Base-by-base conservation (phyloP, 2,329 filamentous ascomycete genomes). In the Ophiostoma fasciatum region DNA sequence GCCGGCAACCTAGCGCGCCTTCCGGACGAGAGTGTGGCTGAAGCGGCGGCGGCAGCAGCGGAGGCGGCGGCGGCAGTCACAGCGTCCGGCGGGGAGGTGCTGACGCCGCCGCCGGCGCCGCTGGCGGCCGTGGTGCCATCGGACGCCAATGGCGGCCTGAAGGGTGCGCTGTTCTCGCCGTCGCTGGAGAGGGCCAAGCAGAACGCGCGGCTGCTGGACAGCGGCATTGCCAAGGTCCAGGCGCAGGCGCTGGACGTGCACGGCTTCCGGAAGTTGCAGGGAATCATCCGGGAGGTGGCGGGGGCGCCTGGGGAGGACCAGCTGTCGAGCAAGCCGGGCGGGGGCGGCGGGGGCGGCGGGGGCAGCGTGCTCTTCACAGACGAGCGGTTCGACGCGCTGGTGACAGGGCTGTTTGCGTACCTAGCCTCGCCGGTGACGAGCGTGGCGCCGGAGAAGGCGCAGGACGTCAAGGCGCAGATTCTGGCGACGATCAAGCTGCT, bases 191-290 rank as follows among this genome's bases (percentile, higher is more conserved):
- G 71, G 47, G 49, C 58, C 5, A 66, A 65, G 32, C 71, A 76
- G 45, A 73, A 66, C 47, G 57, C 60, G 7, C 71, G 77, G 30
- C 61, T 87, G 18, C 64, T 88, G 5, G 71, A 78, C 22, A 85
- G 80, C 47, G 82, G 78, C 33, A 81, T 87, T 45, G 63, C 74
- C 35, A 79, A 81, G 44, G 77, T 87, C 46, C 74, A 74, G 46
- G 66, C 71, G 21, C 73, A 74, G 47, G 73, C 73, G 1, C 68
- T 88, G n/a, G 82, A 87, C 50, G 79, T 82, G 4, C 80, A 85
- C 50, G 81, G 81, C 38, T 84, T 87, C 63, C 72, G 81, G 36
- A 81, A 82, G 49, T 62, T 87, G 33, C 81, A 87, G 53, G 76
- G 76, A 27, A 67, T 85, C 44, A 67, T 84, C 41, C 75, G 78